Evolutionary conservation across 176 grass and related monocot species (phyloP).

Genomic region (Oryza glumipatula): DNA sequence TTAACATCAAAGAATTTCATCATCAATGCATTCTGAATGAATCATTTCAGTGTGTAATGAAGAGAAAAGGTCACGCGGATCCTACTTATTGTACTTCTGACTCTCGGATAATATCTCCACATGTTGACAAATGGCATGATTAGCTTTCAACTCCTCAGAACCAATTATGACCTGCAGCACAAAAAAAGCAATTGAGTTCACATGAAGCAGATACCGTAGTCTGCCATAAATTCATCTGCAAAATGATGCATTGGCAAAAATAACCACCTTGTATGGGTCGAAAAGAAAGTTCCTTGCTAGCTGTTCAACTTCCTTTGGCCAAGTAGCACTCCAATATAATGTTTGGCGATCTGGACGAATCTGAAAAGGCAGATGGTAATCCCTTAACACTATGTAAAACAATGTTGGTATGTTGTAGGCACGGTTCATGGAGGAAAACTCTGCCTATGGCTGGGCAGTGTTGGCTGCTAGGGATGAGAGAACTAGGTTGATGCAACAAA

Average conservation of each 20-base stretch:
- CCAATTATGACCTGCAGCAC: slow-evolving; percentile 80
- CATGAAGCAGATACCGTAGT: slow-evolving; percentile 38
- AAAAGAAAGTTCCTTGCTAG: slow-evolving; percentile 92
- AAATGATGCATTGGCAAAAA: slow-evolving; percentile 18
- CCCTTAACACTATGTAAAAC: slow-evolving; percentile 16
- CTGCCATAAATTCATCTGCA: slow-evolving; percentile 22
- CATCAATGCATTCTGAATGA: slow-evolving; percentile 4
- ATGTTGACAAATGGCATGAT: slow-evolving; percentile 94
- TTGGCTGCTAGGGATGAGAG: neutral
- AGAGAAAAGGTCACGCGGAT: slow-evolving; percentile 6
- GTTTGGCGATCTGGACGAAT: slow-evolving; percentile 98
- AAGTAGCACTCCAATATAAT: slow-evolving; percentile 98
- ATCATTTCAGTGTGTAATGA: slow-evolving; percentile 7
- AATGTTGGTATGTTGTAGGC: neutral
- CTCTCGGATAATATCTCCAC: slow-evolving; percentile 96
- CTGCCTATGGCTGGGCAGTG: neutral
- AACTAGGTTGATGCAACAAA: neutral
- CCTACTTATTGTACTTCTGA: slow-evolving; percentile 99
- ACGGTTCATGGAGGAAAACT: neutral
- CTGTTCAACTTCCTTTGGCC: slow-evolving; percentile 98
- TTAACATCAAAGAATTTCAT: slow-evolving; percentile 38
- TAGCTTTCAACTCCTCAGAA: slow-evolving; percentile 97
- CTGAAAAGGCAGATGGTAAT: slow-evolving; percentile 52
- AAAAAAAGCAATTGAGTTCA: slow-evolving; percentile 20
- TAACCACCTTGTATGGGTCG: slow-evolving; percentile 84